phyloP scores from a whole-genome alignment of 2,329 filamentous ascomycete species.

The Phoma herbarum region DNA sequence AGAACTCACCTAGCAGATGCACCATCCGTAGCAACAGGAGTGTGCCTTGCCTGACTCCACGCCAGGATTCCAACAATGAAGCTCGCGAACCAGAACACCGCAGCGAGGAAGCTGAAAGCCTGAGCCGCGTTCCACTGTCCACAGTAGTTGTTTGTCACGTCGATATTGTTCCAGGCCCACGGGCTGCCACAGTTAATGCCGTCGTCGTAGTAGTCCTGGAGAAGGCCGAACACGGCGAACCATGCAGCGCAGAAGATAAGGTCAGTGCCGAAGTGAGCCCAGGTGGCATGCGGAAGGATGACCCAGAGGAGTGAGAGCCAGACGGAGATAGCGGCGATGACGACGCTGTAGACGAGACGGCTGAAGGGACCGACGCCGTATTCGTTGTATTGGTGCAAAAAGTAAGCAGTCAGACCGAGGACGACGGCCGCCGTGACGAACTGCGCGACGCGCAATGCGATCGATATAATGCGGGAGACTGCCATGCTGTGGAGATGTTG shows the following conservation, averaged over 20 bases:
- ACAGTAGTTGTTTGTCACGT: constrained; percentile 59
- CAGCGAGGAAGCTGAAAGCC: constrained; percentile 75
- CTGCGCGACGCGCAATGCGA: constrained; percentile 67
- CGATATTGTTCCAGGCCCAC: constrained; percentile 64
- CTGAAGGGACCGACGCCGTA: constrained; percentile 63
- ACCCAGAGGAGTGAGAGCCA: constrained; percentile 74
- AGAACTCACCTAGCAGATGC: constrained; percentile 6
- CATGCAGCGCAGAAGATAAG: constrained; percentile 72
- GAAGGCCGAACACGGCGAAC: constrained; percentile 61
- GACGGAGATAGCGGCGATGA: constrained; percentile 73
- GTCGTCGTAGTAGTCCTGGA: constrained; percentile 39
- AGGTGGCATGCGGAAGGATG: constrained; percentile 70
- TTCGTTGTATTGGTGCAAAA: constrained; percentile 34
- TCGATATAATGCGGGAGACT: constrained; percentile 59
- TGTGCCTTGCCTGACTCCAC: background rate
- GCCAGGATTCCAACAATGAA: constrained; percentile 26
- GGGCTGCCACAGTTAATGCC: constrained; percentile 33
- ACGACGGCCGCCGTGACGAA: constrained; percentile 72
- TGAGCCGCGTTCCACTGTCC: constrained; percentile 74
- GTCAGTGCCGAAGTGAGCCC: constrained; percentile 75
- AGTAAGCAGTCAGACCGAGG: constrained; percentile 28
- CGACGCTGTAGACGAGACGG: constrained; percentile 78
- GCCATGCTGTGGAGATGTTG: constrained; percentile 27
- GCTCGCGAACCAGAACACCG: constrained; percentile 70
- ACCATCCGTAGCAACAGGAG: background rate